Evolutionary conservation across 257 asterid species (phyloP), one percentile per base, ranked within the genome.

Genomic region (Parsonsia alboflavescens): DNA sequence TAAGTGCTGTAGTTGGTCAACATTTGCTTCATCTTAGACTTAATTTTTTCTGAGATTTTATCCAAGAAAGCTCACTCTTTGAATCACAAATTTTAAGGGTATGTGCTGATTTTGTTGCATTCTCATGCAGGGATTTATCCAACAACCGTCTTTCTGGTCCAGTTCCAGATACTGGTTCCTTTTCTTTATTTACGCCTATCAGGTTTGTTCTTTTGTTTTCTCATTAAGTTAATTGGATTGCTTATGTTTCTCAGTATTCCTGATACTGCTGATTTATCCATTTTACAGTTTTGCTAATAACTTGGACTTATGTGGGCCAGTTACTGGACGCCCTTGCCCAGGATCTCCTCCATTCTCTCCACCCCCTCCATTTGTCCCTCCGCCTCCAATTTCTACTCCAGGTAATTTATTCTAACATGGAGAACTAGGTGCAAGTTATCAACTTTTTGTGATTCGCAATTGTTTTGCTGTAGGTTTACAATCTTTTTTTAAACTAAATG

Each of bases 261-360:
- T 78, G 67, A 86, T 59, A 28, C 70, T 28, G 54, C 63, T 56
- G 58, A 41, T 75, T 76, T 68, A 7, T 72, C 45, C 63, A 33
- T 5, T 75, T 74, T 62, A 54, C 93, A 93, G 98, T 90, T 93
- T 93, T 82, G 97, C 98, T 17, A 93, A 93, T 86, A 93, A 93
- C 80, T 83, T 91, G 88, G 91, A 88, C 73, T 89, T 93, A 13
- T 93, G 98, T 21, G 98, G 98, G 73, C 93, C 97, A 6, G 98
- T 93, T 75, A 93, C 98, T 56, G 97, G 98, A 72, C 88, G 84
- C 33, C 98, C 98, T 56, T 93, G 98, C 86, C 98, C 98, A 6
- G 98, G 98, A 77, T 92, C 98, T 71, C 98, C 98, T 76, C 98
- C 98, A 61, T 93, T 93, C 80, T 93, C 98, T 79, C 98, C 98